phyloP scores from a whole-genome alignment of 441 rosid species.

The Flueggea neowawraea region DNA sequence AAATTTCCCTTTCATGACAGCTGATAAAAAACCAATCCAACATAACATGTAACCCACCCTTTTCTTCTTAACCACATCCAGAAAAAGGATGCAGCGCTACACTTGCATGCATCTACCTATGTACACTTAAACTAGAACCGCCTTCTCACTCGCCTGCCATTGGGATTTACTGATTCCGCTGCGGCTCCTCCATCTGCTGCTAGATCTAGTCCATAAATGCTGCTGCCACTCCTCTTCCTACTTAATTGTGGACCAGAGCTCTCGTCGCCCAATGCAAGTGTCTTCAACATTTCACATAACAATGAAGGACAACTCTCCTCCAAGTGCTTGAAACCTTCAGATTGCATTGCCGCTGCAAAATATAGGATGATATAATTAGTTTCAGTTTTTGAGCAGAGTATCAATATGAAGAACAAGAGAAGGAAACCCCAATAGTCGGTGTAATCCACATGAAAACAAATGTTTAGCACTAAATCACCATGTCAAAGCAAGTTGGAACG shows the following conservation, averaged over 20 bases:
- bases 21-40: too few species aligned
- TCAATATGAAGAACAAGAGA: too few species aligned
- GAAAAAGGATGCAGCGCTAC: too few species aligned
- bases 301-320: conserved; percentile 86
- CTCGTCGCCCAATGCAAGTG: conserved; percentile 73
- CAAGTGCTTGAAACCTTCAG: conserved; percentile 87
- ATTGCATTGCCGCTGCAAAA: conserved; percentile 82
- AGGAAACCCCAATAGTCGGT: too few species aligned
- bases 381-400: neutral
- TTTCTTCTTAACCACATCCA: too few species aligned
- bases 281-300: conserved; percentile 72
- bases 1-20: too few species aligned
- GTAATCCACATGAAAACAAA: too few species aligned
- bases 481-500: too few species aligned
- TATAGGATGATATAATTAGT: neutral
- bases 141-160: conserved; percentile 66
- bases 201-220: conserved; percentile 59
- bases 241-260: conserved; percentile 41
- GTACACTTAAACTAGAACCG: conserved; percentile 29
- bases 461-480: too few species aligned
- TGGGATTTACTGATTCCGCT: conserved; percentile 53
- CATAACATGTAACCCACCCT: too few species aligned
- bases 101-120: conserved; percentile 5
- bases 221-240: conserved; percentile 81
- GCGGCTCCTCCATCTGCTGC: conserved; percentile 30